These are phyloP conservation scores for Gastrodia elata DNA, from an alignment of 106 monocot species.

Conservation along the genomic window DNA sequence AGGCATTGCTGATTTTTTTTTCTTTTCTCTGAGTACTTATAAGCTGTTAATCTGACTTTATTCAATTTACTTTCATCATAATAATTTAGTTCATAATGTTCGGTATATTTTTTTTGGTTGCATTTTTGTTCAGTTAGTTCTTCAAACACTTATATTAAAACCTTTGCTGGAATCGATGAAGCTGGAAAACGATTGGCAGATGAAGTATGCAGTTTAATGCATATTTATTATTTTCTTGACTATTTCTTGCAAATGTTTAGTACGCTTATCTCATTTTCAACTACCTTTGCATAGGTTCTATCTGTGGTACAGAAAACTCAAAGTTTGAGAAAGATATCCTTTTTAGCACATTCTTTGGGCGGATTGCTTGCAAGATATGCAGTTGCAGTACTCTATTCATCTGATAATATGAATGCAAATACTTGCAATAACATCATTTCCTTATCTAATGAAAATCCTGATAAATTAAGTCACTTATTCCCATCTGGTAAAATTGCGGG, in stretches of 20 bases:
- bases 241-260: background rate
- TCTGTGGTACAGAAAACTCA: constrained; percentile 48
- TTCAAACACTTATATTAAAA: constrained; percentile 75
- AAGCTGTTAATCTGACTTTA: background rate
- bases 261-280: background rate
- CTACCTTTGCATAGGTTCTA: constrained; percentile 32
- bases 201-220: constrained; percentile 41
- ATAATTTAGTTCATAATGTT: background rate
- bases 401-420: constrained; percentile 10
- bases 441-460: constrained; percentile 10
- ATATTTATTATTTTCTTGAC: background rate
- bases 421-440: constrained; percentile 3
- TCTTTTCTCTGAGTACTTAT: background rate
- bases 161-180: constrained; percentile 81
- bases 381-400: constrained; percentile 58
- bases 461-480: constrained; percentile 10
- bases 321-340: constrained; percentile 79
- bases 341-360: constrained; percentile 86
- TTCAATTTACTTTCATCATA: constrained; percentile 1
- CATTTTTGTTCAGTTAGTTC: constrained; percentile 64
- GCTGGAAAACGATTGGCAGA: constrained; percentile 87
- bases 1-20: background rate
- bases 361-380: constrained; percentile 93
- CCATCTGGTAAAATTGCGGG: constrained; percentile 47
- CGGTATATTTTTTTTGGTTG: background rate